A percentile compares a stretch with the other conserved stretches of the same genome.
Conservation (phyloP, 495 filamentous ascomycete genomes). For the Penicillium verhagenii region DNA sequence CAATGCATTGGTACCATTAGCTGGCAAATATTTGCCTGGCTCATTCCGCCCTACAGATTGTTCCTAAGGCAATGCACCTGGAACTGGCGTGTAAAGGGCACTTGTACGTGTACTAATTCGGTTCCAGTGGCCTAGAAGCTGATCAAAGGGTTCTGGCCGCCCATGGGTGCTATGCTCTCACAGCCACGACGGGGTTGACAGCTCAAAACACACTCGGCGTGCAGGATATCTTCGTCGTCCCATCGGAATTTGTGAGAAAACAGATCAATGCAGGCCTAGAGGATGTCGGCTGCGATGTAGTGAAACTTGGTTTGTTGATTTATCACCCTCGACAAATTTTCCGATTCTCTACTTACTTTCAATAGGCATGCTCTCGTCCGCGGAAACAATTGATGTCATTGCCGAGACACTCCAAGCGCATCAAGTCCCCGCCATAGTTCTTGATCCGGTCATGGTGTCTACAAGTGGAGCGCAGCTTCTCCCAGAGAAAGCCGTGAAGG, state of each 20-base stretch:
- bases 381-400: constrained; percentile 71
- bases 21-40: background rate
- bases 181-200: constrained; percentile 91
- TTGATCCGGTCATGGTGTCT: constrained; percentile 95
- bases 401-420: constrained; percentile 63
- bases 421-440: constrained; percentile 60
- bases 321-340: background rate
- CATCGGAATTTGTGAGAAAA: constrained; percentile 73
- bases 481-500: constrained; percentile 63
- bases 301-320: constrained; percentile 81
- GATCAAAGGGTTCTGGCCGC: constrained; percentile 93
- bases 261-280: constrained; percentile 80
- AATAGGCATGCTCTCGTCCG: constrained; percentile 85
- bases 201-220: constrained; percentile 92
- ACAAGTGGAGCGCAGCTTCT: constrained; percentile 79
- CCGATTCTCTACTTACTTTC: background rate
- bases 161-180: constrained; percentile 92
- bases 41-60: background rate
- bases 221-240: constrained; percentile 74
- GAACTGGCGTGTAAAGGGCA: background rate
- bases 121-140: constrained; percentile 82
- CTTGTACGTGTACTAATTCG: constrained; percentile 1
- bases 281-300: constrained; percentile 83
- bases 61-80: background rate
- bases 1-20: background rate